These are phyloP conservation scores for Nematodospora anomalae DNA, from an alignment of 1,139 yeast genomes.

Conservation along the genomic window DNA sequence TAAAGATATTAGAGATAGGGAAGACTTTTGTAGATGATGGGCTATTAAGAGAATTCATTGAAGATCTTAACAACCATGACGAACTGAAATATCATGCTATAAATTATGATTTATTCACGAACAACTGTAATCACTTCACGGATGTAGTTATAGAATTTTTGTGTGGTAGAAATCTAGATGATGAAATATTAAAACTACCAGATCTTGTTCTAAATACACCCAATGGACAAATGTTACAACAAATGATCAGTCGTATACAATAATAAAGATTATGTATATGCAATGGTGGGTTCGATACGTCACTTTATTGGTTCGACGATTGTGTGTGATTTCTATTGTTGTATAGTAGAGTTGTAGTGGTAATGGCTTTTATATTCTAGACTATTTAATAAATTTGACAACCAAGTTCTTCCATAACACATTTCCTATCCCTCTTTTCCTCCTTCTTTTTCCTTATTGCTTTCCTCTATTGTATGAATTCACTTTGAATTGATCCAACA, in stretches of 20 bases:
- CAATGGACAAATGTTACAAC: constrained; percentile 48
- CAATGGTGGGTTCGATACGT: constrained; percentile 13
- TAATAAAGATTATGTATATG: neutral
- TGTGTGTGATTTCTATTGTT: neutral
- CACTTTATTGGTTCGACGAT: neutral
- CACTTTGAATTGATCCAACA: neutral
- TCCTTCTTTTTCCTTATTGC: neutral
- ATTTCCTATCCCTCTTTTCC: neutral
- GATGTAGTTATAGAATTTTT: constrained; percentile 58
- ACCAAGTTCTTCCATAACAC: neutral
- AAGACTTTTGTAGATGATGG: constrained; percentile 52
- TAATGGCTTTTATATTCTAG: neutral
- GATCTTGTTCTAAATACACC: constrained; percentile 59
- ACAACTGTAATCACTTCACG: constrained; percentile 71
- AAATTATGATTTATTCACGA: constrained; percentile 58
- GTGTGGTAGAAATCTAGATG: constrained; percentile 50
- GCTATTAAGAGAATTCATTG: constrained; percentile 51
- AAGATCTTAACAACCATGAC: constrained; percentile 43
- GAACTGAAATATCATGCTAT: constrained; percentile 46
- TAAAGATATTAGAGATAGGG: constrained; percentile 55
- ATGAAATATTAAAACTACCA: constrained; percentile 56
- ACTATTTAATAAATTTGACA: neutral
- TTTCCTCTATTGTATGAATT: neutral
- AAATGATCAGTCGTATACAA: constrained; percentile 29
- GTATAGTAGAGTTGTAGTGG: neutral